Percentiles rank a stretch among this genome's conserved stretches.
These are phyloP conservation scores for Echites panduratus DNA, from an alignment of 257 asterid species.

Conservation along the genomic window DNA sequence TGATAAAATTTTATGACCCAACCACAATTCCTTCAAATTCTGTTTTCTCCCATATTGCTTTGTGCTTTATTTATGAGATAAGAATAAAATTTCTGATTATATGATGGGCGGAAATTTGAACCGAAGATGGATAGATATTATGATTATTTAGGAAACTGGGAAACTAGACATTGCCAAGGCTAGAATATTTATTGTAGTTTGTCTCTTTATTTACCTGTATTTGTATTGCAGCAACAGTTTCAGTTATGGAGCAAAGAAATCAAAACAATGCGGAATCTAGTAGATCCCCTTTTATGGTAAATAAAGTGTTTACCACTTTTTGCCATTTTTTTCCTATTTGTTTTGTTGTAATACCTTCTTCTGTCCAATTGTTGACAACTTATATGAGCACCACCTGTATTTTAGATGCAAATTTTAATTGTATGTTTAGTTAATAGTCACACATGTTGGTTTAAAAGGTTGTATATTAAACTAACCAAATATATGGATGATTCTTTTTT, in stretches of 20 bases:
- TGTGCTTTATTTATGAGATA: neutral
- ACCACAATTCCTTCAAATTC: neutral
- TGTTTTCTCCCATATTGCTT: neutral
- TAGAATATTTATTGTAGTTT: neutral
- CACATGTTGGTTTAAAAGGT: neutral
- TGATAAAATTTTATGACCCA: neutral
- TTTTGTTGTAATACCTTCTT: neutral
- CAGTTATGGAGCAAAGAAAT: constrained; percentile 8
- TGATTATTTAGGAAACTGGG: neutral
- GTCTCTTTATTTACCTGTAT: neutral
- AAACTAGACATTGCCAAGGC: neutral
- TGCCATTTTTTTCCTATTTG: neutral
- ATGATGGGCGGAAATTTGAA: neutral
- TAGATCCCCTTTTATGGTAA: neutral
- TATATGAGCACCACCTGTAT: neutral
- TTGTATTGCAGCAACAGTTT: neutral
- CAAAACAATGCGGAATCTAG: neutral
- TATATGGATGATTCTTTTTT: neutral
- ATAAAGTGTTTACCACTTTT: neutral
- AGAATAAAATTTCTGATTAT: neutral
- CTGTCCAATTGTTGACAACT: neutral
- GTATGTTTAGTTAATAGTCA: neutral
- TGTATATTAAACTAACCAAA: neutral
- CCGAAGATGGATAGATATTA: neutral
- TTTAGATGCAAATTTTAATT: neutral